These are phyloP conservation scores for Exophiala sideris DNA, from an alignment of 2,329 filamentous ascomycete genomes.

Conservation along the genomic window DNA sequence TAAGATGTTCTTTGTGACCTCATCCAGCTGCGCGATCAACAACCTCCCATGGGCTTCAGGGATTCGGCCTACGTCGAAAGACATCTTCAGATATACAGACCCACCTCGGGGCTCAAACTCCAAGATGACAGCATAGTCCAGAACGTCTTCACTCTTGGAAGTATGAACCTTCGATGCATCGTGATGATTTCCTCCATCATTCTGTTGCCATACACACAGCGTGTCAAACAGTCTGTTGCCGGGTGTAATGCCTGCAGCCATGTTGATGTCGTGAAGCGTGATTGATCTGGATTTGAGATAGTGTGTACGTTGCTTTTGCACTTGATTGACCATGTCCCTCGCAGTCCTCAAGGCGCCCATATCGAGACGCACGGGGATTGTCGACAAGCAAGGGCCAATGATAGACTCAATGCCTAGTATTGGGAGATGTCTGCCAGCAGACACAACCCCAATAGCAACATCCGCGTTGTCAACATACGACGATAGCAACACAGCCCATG, in stretches of 20 bases:
- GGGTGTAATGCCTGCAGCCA: slow-evolving; percentile 53
- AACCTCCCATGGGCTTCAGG: slow-evolving; percentile 53
- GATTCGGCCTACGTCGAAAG: slow-evolving; percentile 54
- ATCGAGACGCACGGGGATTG: slow-evolving; percentile 68
- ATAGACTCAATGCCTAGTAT: slow-evolving; percentile 67
- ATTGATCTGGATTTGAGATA: slow-evolving; percentile 62
- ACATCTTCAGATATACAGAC: slow-evolving; percentile 51
- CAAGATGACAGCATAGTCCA: slow-evolving; percentile 73
- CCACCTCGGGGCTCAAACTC: slow-evolving; percentile 66
- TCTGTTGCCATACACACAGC: slow-evolving; percentile 82
- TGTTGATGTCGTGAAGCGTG: slow-evolving; percentile 67
- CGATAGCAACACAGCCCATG: slow-evolving; percentile 63
- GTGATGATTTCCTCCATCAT: slow-evolving; percentile 43
- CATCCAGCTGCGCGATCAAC: slow-evolving; percentile 61
- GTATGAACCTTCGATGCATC: slow-evolving; percentile 50
- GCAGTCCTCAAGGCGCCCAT: slow-evolving; percentile 51
- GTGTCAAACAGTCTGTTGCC: slow-evolving; percentile 67
- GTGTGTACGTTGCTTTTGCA: slow-evolving; percentile 64
- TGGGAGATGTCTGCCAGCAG: slow-evolving; percentile 75
- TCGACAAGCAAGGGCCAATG: slow-evolving; percentile 75
- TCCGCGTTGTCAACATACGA: slow-evolving; percentile 64
- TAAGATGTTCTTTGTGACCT: slow-evolving; percentile 47
- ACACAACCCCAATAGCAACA: slow-evolving; percentile 72
- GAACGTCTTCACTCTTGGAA: slow-evolving; percentile 61
- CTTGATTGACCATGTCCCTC: slow-evolving; percentile 58